A percentile compares a stretch with the other conserved stretches of the same genome.
phyloP scores from a whole-genome alignment of 2,329 filamentous ascomycete genomes.

The Cercospora zeae-maydis region DNA sequence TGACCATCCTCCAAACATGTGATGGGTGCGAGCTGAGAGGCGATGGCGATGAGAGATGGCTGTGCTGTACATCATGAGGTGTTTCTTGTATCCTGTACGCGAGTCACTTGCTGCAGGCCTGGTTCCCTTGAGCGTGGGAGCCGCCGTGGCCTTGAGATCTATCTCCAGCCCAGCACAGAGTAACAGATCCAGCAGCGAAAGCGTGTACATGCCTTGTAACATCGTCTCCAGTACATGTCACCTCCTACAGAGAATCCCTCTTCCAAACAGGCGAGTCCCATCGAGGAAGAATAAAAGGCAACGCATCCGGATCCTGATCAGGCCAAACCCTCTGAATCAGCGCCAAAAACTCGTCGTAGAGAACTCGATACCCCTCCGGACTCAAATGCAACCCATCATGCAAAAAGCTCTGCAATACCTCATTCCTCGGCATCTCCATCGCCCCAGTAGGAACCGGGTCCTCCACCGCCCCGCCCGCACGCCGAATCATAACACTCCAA shows the following conservation, averaged over 20 bases:
- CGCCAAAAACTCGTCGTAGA: conserved; percentile 54
- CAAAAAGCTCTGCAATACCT: conserved; percentile 51
- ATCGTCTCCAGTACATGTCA: not conserved
- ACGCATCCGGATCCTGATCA: conserved; percentile 51
- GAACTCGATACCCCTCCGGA: conserved; percentile 53
- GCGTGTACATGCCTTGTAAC: not conserved
- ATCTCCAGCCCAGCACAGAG: not conserved
- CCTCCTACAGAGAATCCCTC: conserved; percentile 8
- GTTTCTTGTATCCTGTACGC: not conserved
- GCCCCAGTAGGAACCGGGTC: conserved; percentile 45
- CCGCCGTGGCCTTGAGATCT: not conserved
- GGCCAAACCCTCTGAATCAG: conserved; percentile 52
- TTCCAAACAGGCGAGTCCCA: conserved; percentile 44
- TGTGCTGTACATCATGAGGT: not conserved
- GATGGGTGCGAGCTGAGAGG: not conserved
- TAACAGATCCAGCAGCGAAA: not conserved
- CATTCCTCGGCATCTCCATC: conserved; percentile 56
- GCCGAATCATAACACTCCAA: conserved; percentile 72
- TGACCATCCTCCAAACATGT: not conserved
- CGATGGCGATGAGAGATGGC: not conserved
- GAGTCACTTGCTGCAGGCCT: not conserved
- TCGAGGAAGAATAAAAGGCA: conserved; percentile 52
- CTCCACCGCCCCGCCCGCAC: conserved; percentile 51
- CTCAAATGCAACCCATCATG: conserved; percentile 61
- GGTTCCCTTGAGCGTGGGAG: not conserved